Base-by-base conservation (phyloP, 176 grass and related monocot species). In the Aegilops sharonensis region DNA sequence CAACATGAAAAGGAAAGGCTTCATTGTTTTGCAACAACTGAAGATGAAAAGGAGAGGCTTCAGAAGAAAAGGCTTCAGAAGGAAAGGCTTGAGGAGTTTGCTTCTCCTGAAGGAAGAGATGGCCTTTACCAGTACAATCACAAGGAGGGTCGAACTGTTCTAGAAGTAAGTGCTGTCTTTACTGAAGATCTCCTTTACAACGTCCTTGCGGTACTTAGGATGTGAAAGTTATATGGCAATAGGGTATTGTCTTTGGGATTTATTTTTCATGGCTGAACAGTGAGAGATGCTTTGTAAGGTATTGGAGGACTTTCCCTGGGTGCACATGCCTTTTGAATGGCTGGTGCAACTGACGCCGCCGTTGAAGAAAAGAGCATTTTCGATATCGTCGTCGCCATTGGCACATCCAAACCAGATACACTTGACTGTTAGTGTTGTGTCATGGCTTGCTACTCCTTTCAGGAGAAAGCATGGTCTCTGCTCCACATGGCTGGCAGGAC, bases 71-170 rank as follows among this genome's bases (percentile, higher is more conserved):
- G 15, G 50, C 15, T 54, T 54, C 50, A 54, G 50, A 98, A 92
- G 52, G 91, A 95, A 83, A 98, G 45, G 76, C 91, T 98, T 65
- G 90, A 94, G 71, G 88, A 92, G 69, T 98, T 98, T 91, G 86
- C 93, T 78, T 98, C 96, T 88, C 96, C 93, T 56, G 93, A 98
- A 85, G 96, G 96, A 67, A 94, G 91, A 79, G 93, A 94, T 80
- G 81, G 83, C 77, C 76, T 98, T 82, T 91, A 98, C 72, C 78
- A 82, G 68, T 95, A 95, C 75, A 98, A 95, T 88, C 96, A 94
- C 81, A 98, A 94, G 86, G 96, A 98, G 54, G 63, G 90, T 67
- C 89, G 91, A 72, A 94, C 93, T 80, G 86, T 95, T 78, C 23
- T 95, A 86, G 93, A 98, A 92, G 91, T 98, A 84, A 84, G 78